Evolutionary conservation across 2,329 filamentous ascomycete species (phyloP), one percentile per base, ranked within the genome.

Genomic region (Neurospora crassa): DNA sequence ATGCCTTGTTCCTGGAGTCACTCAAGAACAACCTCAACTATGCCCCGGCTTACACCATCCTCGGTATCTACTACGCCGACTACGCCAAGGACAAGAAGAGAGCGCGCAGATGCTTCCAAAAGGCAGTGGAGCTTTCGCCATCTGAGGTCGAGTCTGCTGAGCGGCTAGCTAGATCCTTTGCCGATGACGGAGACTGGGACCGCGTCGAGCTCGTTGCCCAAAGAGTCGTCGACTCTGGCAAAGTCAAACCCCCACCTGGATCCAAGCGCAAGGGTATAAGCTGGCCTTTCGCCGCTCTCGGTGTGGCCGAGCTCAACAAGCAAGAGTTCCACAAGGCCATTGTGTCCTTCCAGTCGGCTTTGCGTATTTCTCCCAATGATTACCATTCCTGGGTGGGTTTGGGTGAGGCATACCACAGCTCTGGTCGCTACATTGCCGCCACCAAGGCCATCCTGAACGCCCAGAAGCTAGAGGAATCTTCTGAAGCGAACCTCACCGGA

Each of bases 381-480:
- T 98, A 98, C 78, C 92, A 99, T 81, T 97, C 93, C 0, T 99
- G 95, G 89, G 92, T 99, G 34, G 96, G 96, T 0, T 86, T 99
- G 1, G 96, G 95, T n/a, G 96, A 99, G 82, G 97, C 94, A 78
- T 99, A 99, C 78, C 92, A 97, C 79, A 96, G 92, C 76, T 97
- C 94, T 18, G 95, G 96, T 11, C 88, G 95, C 73, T 96, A 96
- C 78, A 92, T 97, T 72, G 95, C 96, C n/a, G 95, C 96, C 0
- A 93, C 92, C 3, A 95, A 96, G 78, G 94, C 96, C 0, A 96
- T 98, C 75, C 84, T 92, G 42, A 92, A 97, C 77, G 96, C 95
- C 0, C 90, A 95, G 78, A 88, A 87, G 70, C 85, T 97, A 5
- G 92, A 95, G 73, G 84, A 88, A 40, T 84, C 85, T 1, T 71